phyloP scores from a whole-genome alignment of 23 red algal genomes.

The Gracilaria caudata region DNA sequence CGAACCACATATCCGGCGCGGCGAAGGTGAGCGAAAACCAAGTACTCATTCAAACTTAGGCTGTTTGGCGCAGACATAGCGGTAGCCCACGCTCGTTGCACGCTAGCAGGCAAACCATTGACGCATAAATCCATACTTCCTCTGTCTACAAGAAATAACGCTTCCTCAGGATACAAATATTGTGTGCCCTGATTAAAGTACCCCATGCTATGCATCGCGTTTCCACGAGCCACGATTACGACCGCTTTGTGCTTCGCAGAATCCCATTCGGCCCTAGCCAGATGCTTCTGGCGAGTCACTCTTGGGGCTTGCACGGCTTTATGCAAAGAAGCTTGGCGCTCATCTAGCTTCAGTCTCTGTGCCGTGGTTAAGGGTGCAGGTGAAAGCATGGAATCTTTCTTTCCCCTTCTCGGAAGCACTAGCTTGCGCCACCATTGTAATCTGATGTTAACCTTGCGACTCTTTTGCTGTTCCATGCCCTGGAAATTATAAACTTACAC shows the following conservation, averaged over 20 bases:
- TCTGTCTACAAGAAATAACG: conserved; percentile 80
- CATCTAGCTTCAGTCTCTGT: conserved; percentile 17
- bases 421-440: conserved; percentile 68
- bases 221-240: conserved; percentile 44
- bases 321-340: conserved; percentile 31
- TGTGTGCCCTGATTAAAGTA: conserved; percentile 52
- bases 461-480: not conserved
- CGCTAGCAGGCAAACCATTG: conserved; percentile 58
- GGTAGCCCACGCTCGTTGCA: conserved; percentile 67
- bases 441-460: conserved; percentile 43
- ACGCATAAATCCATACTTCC: conserved; percentile 72
- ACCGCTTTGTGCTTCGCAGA: conserved; percentile 19
- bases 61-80: conserved; percentile 15
- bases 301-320: conserved; percentile 46
- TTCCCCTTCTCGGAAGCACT: conserved; percentile 52
- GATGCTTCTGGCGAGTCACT: conserved; percentile 38
- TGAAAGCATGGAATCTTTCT: conserved; percentile 53
- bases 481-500: not conserved
- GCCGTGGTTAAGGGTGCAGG: conserved; percentile 23
- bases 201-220: conserved; percentile 65
- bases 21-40: conserved; percentile 71
- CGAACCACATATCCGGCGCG: conserved; percentile 79
- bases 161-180: conserved; percentile 75
- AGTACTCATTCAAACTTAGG: conserved; percentile 65
- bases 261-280: conserved; percentile 65